These are phyloP conservation scores for Raphanus sativus DNA, from an alignment of 345 rosid genomes.

Conservation along the genomic window DNA sequence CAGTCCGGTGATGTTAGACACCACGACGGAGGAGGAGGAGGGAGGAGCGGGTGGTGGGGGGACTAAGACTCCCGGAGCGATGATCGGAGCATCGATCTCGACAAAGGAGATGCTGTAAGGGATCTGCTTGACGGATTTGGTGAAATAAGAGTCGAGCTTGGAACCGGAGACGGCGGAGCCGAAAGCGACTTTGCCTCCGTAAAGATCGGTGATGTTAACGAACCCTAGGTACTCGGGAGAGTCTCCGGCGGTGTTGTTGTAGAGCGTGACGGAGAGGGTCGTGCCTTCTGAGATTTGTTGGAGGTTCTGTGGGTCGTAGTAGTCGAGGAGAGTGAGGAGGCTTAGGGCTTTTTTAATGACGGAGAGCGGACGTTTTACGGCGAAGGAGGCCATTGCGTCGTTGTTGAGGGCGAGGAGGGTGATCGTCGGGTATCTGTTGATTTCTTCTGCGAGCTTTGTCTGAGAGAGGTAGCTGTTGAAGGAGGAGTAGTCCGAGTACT, in stretches of 20 bases:
- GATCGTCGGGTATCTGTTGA: constrained; percentile 77
- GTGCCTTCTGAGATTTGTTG: constrained; percentile 74
- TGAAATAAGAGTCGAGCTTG: constrained; percentile 70
- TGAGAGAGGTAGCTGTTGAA: constrained; percentile 70
- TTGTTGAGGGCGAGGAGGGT: constrained; percentile 78
- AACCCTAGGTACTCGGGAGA: constrained; percentile 80
- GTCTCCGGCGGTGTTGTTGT: constrained; percentile 77
- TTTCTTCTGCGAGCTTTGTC: constrained; percentile 82
- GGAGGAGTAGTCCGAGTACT: constrained; percentile 61
- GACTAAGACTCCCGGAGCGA: constrained; percentile 58
- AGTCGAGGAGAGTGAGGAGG: constrained; percentile 77
- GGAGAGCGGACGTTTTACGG: constrained; percentile 64
- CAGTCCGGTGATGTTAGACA: constrained; percentile 59
- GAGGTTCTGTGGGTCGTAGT: constrained; percentile 75
- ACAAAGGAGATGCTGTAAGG: constrained; percentile 81
- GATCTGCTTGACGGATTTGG: constrained; percentile 70
- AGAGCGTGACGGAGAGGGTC: constrained; percentile 76
- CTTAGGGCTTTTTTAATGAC: constrained; percentile 68
- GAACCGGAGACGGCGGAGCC: constrained; percentile 82
- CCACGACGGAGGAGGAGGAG: constrained; percentile 25
- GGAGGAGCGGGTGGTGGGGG: constrained; percentile 57
- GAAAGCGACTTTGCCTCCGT: constrained; percentile 83
- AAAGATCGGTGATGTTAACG: constrained; percentile 82
- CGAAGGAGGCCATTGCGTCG: constrained; percentile 72
- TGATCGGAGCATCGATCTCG: constrained; percentile 66